Evolutionary conservation across 2,329 filamentous ascomycete species (phyloP).

Genomic region (Hirsutella minnesotensis): DNA sequence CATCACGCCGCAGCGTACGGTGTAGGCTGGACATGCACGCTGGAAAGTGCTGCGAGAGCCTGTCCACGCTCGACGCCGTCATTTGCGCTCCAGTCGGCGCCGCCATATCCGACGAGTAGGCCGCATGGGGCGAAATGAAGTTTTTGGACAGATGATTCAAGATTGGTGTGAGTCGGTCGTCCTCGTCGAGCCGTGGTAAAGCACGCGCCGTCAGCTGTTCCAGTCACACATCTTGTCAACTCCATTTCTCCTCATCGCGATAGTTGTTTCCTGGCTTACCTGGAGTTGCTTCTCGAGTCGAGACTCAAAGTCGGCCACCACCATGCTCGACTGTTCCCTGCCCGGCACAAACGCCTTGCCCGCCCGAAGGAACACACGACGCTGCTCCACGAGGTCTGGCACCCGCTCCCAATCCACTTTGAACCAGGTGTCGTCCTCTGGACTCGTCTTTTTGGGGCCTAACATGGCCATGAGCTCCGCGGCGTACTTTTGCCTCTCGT

Average conservation of each 20-base stretch:
- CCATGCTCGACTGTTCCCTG: slow-evolving; percentile 77
- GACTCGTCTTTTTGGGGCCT: slow-evolving; percentile 21
- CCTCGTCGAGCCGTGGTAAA: slow-evolving; percentile 85
- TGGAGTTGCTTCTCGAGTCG: slow-evolving; percentile 74
- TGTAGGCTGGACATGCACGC: slow-evolving; percentile 93
- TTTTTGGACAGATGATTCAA: slow-evolving; percentile 80
- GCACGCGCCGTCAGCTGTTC: slow-evolving; percentile 73
- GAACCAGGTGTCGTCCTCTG: slow-evolving; percentile 80
- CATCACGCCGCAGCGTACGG: slow-evolving; percentile 71
- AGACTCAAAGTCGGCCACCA: slow-evolving; percentile 73
- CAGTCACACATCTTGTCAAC: no score
- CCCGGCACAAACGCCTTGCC: slow-evolving; percentile 89
- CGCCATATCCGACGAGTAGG: slow-evolving; percentile 53
- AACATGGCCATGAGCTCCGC: slow-evolving; percentile 46
- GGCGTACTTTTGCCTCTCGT: slow-evolving; percentile 58
- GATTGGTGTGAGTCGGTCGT: slow-evolving; percentile 69
- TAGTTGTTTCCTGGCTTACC: slow-evolving; percentile 31
- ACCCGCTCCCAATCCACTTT: slow-evolving; percentile 95
- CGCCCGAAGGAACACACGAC: slow-evolving; percentile 62
- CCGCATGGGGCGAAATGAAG: slow-evolving; percentile 82
- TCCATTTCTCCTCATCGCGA: background rate
- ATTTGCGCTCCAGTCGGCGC: slow-evolving; percentile 61
- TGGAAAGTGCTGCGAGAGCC: slow-evolving; percentile 70
- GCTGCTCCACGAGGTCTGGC: slow-evolving; percentile 73
- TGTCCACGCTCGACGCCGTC: slow-evolving; percentile 67